Conservation (phyloP, 2,329 filamentous ascomycete genomes). For the Fusarium goolgardi region DNA sequence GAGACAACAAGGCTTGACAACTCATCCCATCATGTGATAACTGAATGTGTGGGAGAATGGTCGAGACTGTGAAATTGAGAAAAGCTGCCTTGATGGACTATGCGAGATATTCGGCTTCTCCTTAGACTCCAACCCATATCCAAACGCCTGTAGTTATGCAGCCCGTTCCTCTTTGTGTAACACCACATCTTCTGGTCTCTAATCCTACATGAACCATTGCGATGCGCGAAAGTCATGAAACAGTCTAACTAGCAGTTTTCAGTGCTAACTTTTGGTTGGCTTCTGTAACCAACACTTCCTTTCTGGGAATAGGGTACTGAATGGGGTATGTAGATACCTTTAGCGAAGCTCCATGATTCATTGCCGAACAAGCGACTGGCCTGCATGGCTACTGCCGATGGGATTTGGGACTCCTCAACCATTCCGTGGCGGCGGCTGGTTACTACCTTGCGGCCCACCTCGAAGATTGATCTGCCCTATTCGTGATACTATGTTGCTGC, state of each 20-base stretch:
- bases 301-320: constrained; percentile 9
- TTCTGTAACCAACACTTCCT: constrained; percentile 5
- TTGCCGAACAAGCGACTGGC: constrained; percentile 6
- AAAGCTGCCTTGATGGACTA: neutral
- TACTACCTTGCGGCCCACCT: constrained; percentile 52
- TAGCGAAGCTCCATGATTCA: neutral
- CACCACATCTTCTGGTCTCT: constrained; percentile 7
- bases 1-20: constrained; percentile 1
- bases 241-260: constrained; percentile 14
- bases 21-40: constrained; percentile 26
- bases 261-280: constrained; percentile 17
- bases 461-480: constrained; percentile 85
- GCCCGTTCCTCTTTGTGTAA: constrained; percentile 15
- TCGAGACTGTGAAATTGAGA: neutral
- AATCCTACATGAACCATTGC: constrained; percentile 18
- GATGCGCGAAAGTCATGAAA: constrained; percentile 24
- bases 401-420: constrained; percentile 15
- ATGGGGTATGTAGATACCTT: constrained; percentile 1
- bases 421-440: constrained; percentile 34
- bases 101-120: constrained; percentile 4
- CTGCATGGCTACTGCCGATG: neutral
- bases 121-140: constrained; percentile 17
- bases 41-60: neutral
- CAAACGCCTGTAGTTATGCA: constrained; percentile 29
- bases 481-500: constrained; percentile 86